A percentile compares a stretch with the other conserved stretches of the same genome.
These are phyloP conservation scores for Lachnellula willkommii DNA, from an alignment of 2,329 filamentous ascomycete species.

Conservation along the genomic window DNA sequence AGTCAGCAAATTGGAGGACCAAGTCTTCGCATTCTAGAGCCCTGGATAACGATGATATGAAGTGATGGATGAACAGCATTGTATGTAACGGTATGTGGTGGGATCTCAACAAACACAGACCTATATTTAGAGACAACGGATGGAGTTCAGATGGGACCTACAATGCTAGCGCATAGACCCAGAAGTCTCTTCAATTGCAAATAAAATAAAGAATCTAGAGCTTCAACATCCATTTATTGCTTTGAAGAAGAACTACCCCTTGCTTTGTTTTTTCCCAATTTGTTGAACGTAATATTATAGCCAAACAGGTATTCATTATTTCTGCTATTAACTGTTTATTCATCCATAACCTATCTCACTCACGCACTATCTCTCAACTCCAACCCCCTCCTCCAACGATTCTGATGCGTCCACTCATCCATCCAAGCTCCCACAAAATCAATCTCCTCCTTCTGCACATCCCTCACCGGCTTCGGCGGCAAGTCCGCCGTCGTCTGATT, in stretches of 20 bases:
- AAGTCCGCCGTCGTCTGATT: slow-evolving; percentile 52
- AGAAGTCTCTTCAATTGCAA: neutral
- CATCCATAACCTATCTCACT: no score
- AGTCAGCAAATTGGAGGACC: slow-evolving; percentile 96
- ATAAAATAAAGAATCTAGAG: neutral
- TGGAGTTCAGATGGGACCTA: neutral
- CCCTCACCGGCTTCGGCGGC: slow-evolving; percentile 53
- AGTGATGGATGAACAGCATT: neutral
- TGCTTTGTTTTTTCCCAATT: no score
- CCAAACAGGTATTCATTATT: no score
- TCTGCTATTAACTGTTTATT: no score
- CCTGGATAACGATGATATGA: neutral
- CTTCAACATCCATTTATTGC: no score
- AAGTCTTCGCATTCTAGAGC: slow-evolving; percentile 93
- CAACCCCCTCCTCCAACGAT: neutral
- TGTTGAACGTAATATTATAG: no score
- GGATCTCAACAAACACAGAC: neutral
- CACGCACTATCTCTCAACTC: no score
- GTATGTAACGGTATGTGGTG: neutral
- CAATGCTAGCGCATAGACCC: no score
- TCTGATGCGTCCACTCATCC: slow-evolving; percentile 45
- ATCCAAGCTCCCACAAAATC: slow-evolving; percentile 64
- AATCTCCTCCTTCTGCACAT: slow-evolving; percentile 53
- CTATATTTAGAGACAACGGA: neutral
- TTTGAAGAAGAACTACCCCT: no score